A percentile compares a stretch with the other conserved stretches of the same genome.
Evolutionary conservation across 345 rosid species (phyloP).

Genomic region (Eucalyptus polyanthemos): DNA sequence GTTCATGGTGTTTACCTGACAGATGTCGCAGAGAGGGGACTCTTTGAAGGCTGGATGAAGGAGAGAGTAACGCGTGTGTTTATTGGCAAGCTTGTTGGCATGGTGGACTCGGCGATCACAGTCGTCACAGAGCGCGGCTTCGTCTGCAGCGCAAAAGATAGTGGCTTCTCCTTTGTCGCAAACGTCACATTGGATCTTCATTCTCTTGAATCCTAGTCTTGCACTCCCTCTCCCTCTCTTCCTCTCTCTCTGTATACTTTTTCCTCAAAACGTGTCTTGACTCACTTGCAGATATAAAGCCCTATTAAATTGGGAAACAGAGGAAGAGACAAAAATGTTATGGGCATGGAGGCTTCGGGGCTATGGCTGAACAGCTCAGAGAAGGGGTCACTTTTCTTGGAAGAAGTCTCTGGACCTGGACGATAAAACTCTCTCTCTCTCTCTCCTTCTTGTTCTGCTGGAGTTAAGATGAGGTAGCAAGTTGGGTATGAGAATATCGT

Average conservation of each 20-base stretch:
- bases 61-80: constrained; percentile 79
- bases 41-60: constrained; percentile 17
- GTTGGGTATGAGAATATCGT: neutral
- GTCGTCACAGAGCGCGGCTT: constrained; percentile 59
- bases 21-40: constrained; percentile 66
- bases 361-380: neutral
- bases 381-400: neutral
- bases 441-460: neutral
- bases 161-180: constrained; percentile 60
- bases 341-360: neutral
- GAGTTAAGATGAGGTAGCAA: neutral
- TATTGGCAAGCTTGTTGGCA: constrained; percentile 84
- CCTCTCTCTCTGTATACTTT: neutral
- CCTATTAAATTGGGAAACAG: neutral
- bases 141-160: constrained; percentile 85
- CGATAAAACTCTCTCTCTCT: neutral
- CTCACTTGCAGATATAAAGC: neutral
- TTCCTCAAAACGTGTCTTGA: neutral
- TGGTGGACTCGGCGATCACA: constrained; percentile 87
- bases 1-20: constrained; percentile 33
- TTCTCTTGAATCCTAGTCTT: neutral
- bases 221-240: neutral
- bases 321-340: neutral
- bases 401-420: neutral
- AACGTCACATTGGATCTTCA: constrained; percentile 93